Evolutionary conservation across 139 green algal species (phyloP), one percentile per base, ranked within the genome.

Genomic region (Bryopsis sp.): DNA sequence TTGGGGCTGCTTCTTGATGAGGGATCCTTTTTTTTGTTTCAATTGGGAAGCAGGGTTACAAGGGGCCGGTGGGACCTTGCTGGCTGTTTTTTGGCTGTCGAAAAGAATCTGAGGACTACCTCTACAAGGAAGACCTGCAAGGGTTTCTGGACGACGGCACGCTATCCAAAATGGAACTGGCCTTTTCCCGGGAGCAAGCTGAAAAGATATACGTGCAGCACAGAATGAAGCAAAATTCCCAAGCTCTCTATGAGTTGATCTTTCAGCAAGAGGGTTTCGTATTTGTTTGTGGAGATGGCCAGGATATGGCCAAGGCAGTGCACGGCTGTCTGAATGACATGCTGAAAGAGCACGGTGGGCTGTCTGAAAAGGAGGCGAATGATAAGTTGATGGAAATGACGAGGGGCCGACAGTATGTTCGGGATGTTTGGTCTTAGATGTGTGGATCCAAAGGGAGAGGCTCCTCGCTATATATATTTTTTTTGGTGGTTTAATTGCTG

Each of bases 231-330:
- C 72, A 85, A 71, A 71, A 87, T 54, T 81, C 60, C 0, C 73
- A 37, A 2, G 74, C 82, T 38, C 70, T 96, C n/a, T 73, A 68
- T 37, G n/a, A 68, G 32, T 64, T 86, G 28, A 65, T 92, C 3
- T 39, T 76, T 29, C 54, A 77, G 15, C 32, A 78, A 11, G 79
- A 76, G 2, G 90, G 72, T 0, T 82, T 82, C 37, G 72, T 97
- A 29, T 90, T 87, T 70, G 80, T 93, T 37, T 95, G 90, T 74
- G 90, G 93, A 28, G 93, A 98, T 65, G 93, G 91, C 2, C 81
- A 74, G 0, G 29, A 43, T 59, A 98, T 98, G 93, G 93, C 90
- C 6, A 92, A 92, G 71, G 93, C 96, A 48, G 92, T 98, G 60
- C 91, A 98, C 47, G 75, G 0, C 71, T 79, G 29, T 76, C 83